These are phyloP conservation scores for Sphagnum magellanicum DNA, from an alignment of 228 moss, liverwort and hornwort species.

Conservation along the genomic window DNA sequence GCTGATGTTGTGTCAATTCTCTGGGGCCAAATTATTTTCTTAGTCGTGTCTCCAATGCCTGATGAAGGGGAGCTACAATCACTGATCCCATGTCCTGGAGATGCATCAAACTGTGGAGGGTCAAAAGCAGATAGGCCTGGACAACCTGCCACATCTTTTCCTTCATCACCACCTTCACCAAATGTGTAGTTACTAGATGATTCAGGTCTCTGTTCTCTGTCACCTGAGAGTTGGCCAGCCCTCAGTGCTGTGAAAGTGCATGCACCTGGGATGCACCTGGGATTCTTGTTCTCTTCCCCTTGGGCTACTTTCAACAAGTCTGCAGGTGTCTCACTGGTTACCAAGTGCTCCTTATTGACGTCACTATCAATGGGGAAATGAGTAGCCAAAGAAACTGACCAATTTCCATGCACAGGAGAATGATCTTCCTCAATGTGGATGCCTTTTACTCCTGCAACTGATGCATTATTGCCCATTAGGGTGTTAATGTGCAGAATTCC, in stretches of 20 bases:
- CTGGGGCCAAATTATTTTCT: slow-evolving; percentile 27
- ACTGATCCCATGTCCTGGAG: slow-evolving; percentile 49
- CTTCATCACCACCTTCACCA: slow-evolving; percentile 13
- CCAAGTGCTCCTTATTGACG: neutral
- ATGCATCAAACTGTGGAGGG: slow-evolving; percentile 56
- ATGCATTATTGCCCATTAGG: slow-evolving; percentile 54
- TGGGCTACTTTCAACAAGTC: neutral
- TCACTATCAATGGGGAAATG: slow-evolving; percentile 8
- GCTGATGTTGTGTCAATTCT: slow-evolving; percentile 32
- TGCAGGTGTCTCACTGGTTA: neutral
- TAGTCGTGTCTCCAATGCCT: slow-evolving; percentile 28
- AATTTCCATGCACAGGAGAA: slow-evolving; percentile 27
- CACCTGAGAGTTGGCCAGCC: slow-evolving; percentile 19
- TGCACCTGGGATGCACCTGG: slow-evolving; percentile 40
- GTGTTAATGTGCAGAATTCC: slow-evolving; percentile 94
- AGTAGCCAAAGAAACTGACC: slow-evolving; percentile 55
- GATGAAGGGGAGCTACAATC: slow-evolving; percentile 93
- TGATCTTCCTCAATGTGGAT: slow-evolving; percentile 42
- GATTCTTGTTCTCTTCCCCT: slow-evolving; percentile 17
- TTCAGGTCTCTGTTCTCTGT: slow-evolving; percentile 20
- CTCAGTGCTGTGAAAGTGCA: slow-evolving; percentile 52
- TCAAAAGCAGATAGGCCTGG: slow-evolving; percentile 13
- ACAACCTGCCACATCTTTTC: slow-evolving; percentile 9
- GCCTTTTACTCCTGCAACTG: slow-evolving; percentile 44
- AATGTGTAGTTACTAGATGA: slow-evolving; percentile 27